Evolutionary conservation across 2,329 filamentous ascomycete genomes (phyloP), one percentile per base, ranked within the genome.

Genomic region (Nemania serpens): DNA sequence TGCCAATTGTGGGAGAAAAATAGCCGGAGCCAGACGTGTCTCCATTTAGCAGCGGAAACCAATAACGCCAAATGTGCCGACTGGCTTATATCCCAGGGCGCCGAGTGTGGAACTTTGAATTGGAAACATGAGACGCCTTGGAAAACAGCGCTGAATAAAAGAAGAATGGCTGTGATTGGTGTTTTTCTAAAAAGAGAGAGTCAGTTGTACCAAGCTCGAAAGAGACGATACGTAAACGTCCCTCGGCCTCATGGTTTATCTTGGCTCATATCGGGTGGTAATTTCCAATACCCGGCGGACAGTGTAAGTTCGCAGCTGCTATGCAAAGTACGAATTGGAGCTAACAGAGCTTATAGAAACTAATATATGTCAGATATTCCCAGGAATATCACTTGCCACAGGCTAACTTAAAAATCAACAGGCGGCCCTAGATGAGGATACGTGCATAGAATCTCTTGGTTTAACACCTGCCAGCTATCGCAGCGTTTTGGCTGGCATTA

Each of bases 41-140:
- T 59, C 15, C 36, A 59, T 45, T 37, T 60, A 7, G 51, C 58
- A 11, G 50, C 46, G 13, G 6, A 37, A 12, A 34, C n/a, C 5
- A 42, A 51, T 15, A 20, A 48, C 43, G 12, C 15, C 15, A n/a
- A 51, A 34, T 43, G 20, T 39, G 33, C n/a, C 9, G 39, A 43
- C 20, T 45, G 2, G 13, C 33, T 59, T 36, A 2, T 59, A 20
- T 12, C 15, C n/a, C 2, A 49, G 5, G 29, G 45, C 11, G 49
- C 57, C 11, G 37, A 49, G 43, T 29, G 29, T 34, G 17, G 5
- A 39, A 36, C 50, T 41, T 12, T n/a, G 20, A 46, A 10, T 25
- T 2, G 18, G 6, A 5, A 41, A 2, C 2, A 4, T 6, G 48
- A 42, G 42, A 52, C 49, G 5, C 49, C 39, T 13, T 55, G 43